phyloP scores from a whole-genome alignment of 768 basidiomycete genomes.

The Tricholoma bakamatsutake region DNA sequence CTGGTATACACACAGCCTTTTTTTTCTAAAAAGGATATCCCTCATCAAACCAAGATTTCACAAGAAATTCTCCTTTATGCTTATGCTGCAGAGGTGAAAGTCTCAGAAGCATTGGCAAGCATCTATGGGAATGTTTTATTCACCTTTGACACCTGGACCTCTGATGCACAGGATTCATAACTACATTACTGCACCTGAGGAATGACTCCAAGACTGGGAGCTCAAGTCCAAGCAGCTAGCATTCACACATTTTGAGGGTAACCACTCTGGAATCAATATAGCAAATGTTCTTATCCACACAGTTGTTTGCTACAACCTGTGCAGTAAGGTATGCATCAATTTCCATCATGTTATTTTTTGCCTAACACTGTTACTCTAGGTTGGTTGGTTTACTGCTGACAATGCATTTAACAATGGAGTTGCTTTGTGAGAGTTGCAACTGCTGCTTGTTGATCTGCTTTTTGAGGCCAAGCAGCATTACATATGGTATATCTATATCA shows the following conservation, averaged over 20 bases:
- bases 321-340: conserved; percentile 9
- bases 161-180: conserved; percentile 13
- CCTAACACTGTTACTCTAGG: not conserved
- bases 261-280: conserved; percentile 14
- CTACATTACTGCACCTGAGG: conserved; percentile 10
- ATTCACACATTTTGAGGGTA: conserved; percentile 11
- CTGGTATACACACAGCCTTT: too few relatives aligned
- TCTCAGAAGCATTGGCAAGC: not conserved
- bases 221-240: conserved; percentile 9
- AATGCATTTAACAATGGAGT: conserved; percentile 3
- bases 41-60: too few relatives aligned
- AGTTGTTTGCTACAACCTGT: conserved; percentile 7
- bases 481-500: not conserved
- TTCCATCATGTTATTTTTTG: not conserved
- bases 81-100: not conserved
- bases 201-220: conserved; percentile 10
- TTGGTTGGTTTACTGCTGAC: not conserved
- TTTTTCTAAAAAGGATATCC: too few relatives aligned
- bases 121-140: conserved; percentile 2
- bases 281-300: not conserved
- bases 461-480: not conserved
- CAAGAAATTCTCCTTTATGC: not conserved
- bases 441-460: not conserved
- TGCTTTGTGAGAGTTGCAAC: conserved; percentile 4
- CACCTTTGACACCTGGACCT: conserved; percentile 19